These are phyloP conservation scores for Xylaria sp. DNA, from an alignment of 2,329 filamentous ascomycete species.

Conservation along the genomic window DNA sequence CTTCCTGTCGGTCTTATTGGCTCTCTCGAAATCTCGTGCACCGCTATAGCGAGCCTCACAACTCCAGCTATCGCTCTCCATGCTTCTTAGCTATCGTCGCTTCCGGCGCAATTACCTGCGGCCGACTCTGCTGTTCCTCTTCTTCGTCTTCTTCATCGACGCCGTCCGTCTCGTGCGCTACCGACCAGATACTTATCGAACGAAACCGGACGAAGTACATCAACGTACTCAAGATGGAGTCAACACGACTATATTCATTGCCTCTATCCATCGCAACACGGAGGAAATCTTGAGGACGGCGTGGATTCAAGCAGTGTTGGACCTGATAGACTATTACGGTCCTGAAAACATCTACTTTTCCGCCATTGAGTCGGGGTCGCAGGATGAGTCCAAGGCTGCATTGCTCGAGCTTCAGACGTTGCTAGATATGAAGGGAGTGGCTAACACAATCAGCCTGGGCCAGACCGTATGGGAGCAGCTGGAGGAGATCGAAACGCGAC, in stretches of 20 bases:
- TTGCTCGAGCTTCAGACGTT: conserved; percentile 65
- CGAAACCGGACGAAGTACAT: conserved; percentile 39
- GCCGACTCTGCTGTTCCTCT: conserved; percentile 48
- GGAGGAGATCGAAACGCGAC: conserved; percentile 62
- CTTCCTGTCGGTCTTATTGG: conserved; percentile 11
- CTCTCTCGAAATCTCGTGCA: background rate
- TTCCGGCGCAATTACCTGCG: conserved; percentile 52
- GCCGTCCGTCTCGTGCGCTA: conserved; percentile 47
- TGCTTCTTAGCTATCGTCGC: conserved; percentile 52
- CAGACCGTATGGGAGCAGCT: conserved; percentile 64
- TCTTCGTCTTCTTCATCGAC: conserved; percentile 52
- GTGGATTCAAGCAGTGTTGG: conserved; percentile 69
- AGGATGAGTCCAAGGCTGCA: conserved; percentile 72
- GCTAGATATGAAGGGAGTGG: conserved; percentile 62
- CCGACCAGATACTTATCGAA: conserved; percentile 49
- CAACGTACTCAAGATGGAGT: conserved; percentile 37
- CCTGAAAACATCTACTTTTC: conserved; percentile 72
- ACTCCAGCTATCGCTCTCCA: conserved; percentile 42
- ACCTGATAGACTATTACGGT: conserved; percentile 67
- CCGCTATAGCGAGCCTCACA: background rate
- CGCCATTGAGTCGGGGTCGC: conserved; percentile 75
- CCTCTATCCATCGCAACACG: conserved; percentile 75
- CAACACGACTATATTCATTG: conserved; percentile 67
- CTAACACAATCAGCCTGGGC: conserved; percentile 67
- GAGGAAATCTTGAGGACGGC: conserved; percentile 66